Evolutionary conservation across 2,329 filamentous ascomycete genomes (phyloP).

Genomic region (Talaromyces rugulosus): DNA sequence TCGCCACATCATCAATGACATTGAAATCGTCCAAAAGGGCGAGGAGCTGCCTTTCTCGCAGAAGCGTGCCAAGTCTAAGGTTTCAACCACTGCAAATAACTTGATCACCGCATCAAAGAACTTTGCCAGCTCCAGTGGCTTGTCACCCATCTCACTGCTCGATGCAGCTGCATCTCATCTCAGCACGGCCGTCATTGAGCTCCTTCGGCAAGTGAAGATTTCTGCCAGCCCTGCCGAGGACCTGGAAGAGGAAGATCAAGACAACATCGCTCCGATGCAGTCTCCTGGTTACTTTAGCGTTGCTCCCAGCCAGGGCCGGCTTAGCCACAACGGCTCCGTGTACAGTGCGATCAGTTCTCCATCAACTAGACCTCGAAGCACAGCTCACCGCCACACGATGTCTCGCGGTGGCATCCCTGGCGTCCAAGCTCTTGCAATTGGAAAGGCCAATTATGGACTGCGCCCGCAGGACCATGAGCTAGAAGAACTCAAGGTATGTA

Average conservation of each 20-base stretch:
- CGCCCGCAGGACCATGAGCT: conserved; percentile 46
- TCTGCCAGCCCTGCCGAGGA: conserved; percentile 69
- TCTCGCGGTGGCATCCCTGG: conserved; percentile 27
- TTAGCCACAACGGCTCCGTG: conserved; percentile 66
- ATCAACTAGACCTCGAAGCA: conserved; percentile 33
- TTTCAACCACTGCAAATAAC: conserved; percentile 92
- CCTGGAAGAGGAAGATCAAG: conserved; percentile 73
- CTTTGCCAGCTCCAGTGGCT: conserved; percentile 73
- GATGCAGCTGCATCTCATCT: conserved; percentile 92
- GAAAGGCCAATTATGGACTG: conserved; percentile 36
- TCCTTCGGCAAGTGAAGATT: conserved; percentile 80
- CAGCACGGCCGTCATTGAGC: conserved; percentile 77
- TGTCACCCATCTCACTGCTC: conserved; percentile 87
- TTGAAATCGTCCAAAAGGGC: conserved; percentile 56
- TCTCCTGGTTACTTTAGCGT: conserved; percentile 64
- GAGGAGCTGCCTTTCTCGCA: conserved; percentile 57
- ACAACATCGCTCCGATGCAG: conserved; percentile 58
- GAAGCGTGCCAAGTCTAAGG: conserved; percentile 69
- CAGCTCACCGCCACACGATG: conserved; percentile 26
- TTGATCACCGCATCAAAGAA: conserved; percentile 94
- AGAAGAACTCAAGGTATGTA: conserved; percentile 57
- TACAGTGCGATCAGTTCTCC: conserved; percentile 72
- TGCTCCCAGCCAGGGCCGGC: conserved; percentile 44
- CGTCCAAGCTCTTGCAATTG: conserved; percentile 22
- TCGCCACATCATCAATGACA: conserved; percentile 77